Evolutionary conservation across 139 green algal genomes (phyloP).

Genomic region (Haematococcus sp.): DNA sequence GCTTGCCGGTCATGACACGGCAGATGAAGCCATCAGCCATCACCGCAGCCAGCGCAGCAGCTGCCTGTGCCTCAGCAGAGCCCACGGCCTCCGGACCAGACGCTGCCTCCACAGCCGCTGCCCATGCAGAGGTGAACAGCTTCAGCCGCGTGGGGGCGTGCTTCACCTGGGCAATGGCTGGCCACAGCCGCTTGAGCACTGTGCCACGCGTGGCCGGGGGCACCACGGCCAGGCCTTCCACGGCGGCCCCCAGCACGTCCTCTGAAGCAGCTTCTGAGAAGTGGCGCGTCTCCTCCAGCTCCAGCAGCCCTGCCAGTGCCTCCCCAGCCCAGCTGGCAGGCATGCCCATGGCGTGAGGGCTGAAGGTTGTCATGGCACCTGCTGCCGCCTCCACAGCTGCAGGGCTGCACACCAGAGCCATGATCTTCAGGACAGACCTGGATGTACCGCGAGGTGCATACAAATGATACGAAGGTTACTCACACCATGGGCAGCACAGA

Average conservation of each 20-base stretch:
- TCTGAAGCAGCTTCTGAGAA: background rate
- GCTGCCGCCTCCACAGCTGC: background rate
- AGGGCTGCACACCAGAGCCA: background rate
- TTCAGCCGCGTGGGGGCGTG: background rate
- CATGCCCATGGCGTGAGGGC: background rate
- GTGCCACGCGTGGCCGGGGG: background rate
- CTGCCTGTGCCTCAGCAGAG: too few species aligned
- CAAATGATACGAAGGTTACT: too few species aligned
- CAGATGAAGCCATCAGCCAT: too few species aligned
- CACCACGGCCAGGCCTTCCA: background rate
- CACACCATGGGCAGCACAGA: too few species aligned
- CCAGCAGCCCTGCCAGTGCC: conserved; percentile 4
- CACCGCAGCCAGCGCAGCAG: too few species aligned
- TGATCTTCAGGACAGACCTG: conserved; percentile 12
- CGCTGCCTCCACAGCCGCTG: background rate
- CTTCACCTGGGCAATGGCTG: background rate
- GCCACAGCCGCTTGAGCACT: conserved; percentile 1
- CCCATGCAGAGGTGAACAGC: conserved; percentile 6
- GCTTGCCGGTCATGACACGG: too few species aligned
- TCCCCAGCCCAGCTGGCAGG: background rate
- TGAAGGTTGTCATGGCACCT: background rate
- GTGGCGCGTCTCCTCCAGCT: conserved; percentile 5
- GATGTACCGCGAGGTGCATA: too few species aligned
- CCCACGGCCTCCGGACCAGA: too few species aligned
- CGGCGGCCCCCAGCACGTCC: background rate